Evolutionary conservation across 331 rosid genomes (phyloP).

Genomic region (Pyrus hybrid): DNA sequence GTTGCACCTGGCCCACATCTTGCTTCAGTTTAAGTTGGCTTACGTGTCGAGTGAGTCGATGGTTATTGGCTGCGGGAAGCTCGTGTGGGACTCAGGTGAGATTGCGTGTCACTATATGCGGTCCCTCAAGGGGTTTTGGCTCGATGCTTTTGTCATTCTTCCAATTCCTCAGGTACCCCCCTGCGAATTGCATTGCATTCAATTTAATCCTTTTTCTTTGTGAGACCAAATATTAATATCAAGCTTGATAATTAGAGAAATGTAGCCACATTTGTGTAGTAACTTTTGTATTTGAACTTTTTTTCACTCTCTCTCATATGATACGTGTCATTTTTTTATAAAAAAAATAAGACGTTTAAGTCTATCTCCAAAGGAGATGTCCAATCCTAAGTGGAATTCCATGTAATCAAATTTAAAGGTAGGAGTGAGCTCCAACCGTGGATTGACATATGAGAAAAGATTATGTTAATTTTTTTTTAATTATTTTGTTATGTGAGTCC

Average conservation of each 20-base stretch:
- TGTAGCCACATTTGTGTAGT: too few relatives aligned
- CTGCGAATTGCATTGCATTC: not conserved
- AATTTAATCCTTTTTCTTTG: not conserved
- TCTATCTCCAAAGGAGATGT: too few relatives aligned
- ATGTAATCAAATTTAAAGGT: too few relatives aligned
- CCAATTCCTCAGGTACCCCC: conserved; percentile 75
- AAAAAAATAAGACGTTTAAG: too few relatives aligned
- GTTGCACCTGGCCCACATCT: conserved; percentile 52
- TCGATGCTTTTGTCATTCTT: conserved; percentile 72
- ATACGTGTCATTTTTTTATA: too few relatives aligned
- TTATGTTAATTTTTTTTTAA: too few relatives aligned
- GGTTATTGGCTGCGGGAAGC: conserved; percentile 79
- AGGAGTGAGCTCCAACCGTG: too few relatives aligned
- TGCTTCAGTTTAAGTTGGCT: conserved; percentile 73
- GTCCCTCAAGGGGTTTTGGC: conserved; percentile 66
- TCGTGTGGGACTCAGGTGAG: conserved; percentile 78
- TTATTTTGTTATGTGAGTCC: too few relatives aligned
- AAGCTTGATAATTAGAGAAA: not conserved
- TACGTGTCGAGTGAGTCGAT: conserved; percentile 68
- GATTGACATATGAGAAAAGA: too few relatives aligned
- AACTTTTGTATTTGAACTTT: too few relatives aligned
- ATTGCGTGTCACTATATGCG: conserved; percentile 54
- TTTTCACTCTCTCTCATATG: too few relatives aligned
- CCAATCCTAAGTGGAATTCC: too few relatives aligned
- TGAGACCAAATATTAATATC: not conserved